Evolutionary conservation across 108 stramenopile genomes (phyloP).

Genomic region (Parmales sp.): DNA sequence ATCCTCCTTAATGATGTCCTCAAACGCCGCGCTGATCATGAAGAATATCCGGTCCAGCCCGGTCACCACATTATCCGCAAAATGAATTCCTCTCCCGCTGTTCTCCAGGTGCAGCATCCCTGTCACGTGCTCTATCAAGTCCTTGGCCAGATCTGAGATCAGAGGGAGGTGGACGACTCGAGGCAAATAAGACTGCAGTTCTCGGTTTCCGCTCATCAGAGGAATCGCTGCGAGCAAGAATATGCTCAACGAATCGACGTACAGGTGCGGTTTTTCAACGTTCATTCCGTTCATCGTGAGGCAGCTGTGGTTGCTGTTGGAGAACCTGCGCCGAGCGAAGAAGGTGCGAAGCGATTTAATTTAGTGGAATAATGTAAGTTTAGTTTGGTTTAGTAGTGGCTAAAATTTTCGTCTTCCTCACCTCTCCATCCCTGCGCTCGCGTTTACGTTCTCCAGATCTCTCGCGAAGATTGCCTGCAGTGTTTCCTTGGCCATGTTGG

Average conservation of each 20-base stretch:
- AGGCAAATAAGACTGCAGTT: background rate
- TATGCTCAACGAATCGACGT: background rate
- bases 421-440: background rate
- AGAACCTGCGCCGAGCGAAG: too few relatives aligned
- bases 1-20: background rate
- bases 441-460: background rate
- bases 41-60: conserved; percentile 6
- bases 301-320: background rate
- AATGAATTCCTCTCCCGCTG: background rate
- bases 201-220: conserved; percentile 3
- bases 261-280: background rate
- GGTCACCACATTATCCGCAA: background rate
- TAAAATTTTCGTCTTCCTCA: too few relatives aligned
- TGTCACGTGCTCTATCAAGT: conserved; percentile 8
- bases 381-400: too few relatives aligned
- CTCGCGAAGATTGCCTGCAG: conserved; percentile 7
- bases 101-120: background rate
- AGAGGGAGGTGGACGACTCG: background rate
- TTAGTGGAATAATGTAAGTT: too few relatives aligned
- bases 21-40: conserved; percentile 1
- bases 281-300: background rate
- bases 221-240: background rate
- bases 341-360: too few relatives aligned
- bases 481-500: background rate
- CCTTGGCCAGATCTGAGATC: background rate